phyloP scores from a whole-genome alignment of 805 yeast genomes.

The Sungouiozyma intestinalis region DNA sequence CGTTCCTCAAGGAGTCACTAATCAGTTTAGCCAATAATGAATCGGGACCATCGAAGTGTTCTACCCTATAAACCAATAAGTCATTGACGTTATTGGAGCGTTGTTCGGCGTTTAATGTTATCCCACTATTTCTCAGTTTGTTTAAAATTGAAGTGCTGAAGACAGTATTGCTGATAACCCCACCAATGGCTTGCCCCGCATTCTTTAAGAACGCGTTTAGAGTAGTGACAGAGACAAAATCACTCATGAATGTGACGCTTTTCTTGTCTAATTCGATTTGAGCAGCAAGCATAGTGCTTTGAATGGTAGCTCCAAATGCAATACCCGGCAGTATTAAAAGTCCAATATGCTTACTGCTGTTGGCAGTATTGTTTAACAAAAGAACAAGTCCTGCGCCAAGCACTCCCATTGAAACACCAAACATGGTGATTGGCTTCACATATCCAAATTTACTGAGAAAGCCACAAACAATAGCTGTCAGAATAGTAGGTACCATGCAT shows the following conservation, averaged over 20 bases:
- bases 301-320: conserved; percentile 29
- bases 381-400: conserved; percentile 30
- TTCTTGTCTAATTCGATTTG: conserved; percentile 21
- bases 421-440: conserved; percentile 28
- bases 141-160: conserved; percentile 15
- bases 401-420: conserved; percentile 25
- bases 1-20: conserved; percentile 12
- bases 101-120: not conserved
- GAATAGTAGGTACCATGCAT: conserved; percentile 15
- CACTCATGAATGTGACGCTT: conserved; percentile 10
- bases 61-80: conserved; percentile 12
- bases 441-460: conserved; percentile 25
- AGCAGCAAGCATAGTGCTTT: conserved; percentile 24
- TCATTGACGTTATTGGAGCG: conserved; percentile 8
- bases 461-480: conserved; percentile 21
- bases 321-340: conserved; percentile 31
- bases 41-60: conserved; percentile 12
- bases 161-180: conserved; percentile 16
- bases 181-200: conserved; percentile 19
- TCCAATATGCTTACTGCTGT: conserved; percentile 27
- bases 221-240: conserved; percentile 19
- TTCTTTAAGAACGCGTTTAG: conserved; percentile 17
- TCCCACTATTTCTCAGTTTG: conserved; percentile 3
- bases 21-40: conserved; percentile 10
- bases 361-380: conserved; percentile 25